Base-by-base conservation (phyloP, 2,329 filamentous ascomycete genomes). In the Fusarium acutatum region DNA sequence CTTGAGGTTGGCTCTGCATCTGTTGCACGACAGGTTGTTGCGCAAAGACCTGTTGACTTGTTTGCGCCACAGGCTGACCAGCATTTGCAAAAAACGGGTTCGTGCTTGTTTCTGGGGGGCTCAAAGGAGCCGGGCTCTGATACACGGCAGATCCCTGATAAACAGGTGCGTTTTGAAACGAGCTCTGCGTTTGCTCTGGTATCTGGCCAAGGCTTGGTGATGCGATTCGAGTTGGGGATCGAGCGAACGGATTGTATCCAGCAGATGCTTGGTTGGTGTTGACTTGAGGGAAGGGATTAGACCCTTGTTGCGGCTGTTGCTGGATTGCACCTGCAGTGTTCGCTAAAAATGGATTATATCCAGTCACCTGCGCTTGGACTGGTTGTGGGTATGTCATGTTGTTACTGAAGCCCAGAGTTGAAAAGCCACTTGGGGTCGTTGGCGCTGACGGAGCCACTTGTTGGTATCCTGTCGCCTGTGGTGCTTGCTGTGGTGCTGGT, bases 311-410 rank as follows among this genome's bases (percentile, higher is more conserved):
- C 37, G 75, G 75, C 62, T 81, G 82, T 64, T 76, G 77, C 56
- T 80, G 80, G 20, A 76, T 56, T 67, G 70, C 79, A 50, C 80
- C 81, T 37, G 79, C 78, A 32, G 82, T 77, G 28, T 83, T 82
- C 20, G 81, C 74, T 58, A 89, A 81, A 77, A 89, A 90, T 1
- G 88, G 88, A 67, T 90, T 90, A 74, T 88, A 86, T 60, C 82
- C 82, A 8, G 84, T 82, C 40, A 80, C 79, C 66, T 81, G 80
- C 24, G 80, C 77, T 60, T 86, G 86, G 41, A 81, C 65, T 28
- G 80, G 78, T 44, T 80, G 80, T 15, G 84, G 81, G 62, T 86
- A 88, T 17, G 81, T 82, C 75, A 86, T 84, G 76, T 79, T 84
- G 75, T 79, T 83, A 70, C 83, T 84, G 61, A 86, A 86, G 12